phyloP scores from a whole-genome alignment of 208 protist species.

The Baffinella frigidus region DNA sequence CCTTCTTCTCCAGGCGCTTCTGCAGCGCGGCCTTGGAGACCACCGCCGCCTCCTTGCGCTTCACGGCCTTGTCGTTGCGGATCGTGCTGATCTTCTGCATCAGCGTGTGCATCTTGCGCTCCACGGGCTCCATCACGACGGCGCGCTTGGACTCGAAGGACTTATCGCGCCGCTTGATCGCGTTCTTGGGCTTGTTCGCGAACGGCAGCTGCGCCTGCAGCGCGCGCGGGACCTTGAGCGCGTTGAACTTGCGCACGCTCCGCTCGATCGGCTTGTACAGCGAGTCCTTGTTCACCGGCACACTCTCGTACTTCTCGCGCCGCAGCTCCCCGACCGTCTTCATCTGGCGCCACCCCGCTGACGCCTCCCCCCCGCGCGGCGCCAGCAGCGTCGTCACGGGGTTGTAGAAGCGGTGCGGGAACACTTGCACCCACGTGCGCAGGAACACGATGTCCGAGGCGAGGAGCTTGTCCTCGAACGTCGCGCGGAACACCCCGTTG shows the following conservation, averaged over 20 bases:
- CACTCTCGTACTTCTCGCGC: slow-evolving; percentile 65
- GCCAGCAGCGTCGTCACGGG: slow-evolving; percentile 81
- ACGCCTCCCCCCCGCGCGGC: not conserved
- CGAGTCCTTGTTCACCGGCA: slow-evolving; percentile 75
- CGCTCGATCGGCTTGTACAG: slow-evolving; percentile 76
- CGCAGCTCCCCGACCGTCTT: slow-evolving; percentile 75
- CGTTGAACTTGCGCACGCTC: slow-evolving; percentile 69
- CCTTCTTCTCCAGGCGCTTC: slow-evolving; percentile 19
- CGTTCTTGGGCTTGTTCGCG: slow-evolving; percentile 76
- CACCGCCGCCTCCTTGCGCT: slow-evolving; percentile 45
- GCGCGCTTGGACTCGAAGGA: not conserved
- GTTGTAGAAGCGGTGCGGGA: slow-evolving; percentile 92
- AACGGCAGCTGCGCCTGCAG: slow-evolving; percentile 78
- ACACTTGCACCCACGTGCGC: slow-evolving; percentile 93
- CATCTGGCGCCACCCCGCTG: slow-evolving; percentile 65
- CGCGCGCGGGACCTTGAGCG: slow-evolving; percentile 73
- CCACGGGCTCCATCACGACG: slow-evolving; percentile 67
- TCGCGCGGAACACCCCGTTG: slow-evolving; percentile 91
- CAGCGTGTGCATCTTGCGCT: not conserved
- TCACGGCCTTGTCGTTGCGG: slow-evolving; percentile 63
- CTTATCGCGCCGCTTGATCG: not conserved
- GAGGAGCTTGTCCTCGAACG: slow-evolving; percentile 99
- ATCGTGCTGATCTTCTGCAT: slow-evolving; percentile 67
- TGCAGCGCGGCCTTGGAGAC: not conserved
- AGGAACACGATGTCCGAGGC: slow-evolving; percentile 98